Percentiles rank a stretch among this genome's conserved stretches.
Evolutionary conservation across 768 basidiomycete species (phyloP).

Genomic region (Boletus rufocinnamomeus): DNA sequence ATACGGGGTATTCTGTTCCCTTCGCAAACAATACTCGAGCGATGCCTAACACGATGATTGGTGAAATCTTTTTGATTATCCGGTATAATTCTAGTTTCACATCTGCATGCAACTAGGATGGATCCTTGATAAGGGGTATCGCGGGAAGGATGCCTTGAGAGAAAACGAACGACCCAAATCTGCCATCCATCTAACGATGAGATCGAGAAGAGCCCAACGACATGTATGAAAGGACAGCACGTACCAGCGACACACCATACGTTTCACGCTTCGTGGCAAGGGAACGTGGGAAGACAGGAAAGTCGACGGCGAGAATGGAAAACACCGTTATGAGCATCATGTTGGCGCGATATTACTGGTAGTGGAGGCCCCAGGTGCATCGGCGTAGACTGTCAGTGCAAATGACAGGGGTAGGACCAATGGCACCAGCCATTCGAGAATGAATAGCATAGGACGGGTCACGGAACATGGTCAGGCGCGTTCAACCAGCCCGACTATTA

Average conservation of each 20-base stretch:
- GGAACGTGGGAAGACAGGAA: slow-evolving; percentile 83
- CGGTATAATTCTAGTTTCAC: slow-evolving; percentile 51
- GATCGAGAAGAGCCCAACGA: background rate
- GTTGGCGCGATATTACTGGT: slow-evolving; percentile 71
- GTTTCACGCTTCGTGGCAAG: slow-evolving; percentile 95
- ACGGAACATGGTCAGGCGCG: slow-evolving; percentile 46
- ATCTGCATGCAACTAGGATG: slow-evolving; percentile 50
- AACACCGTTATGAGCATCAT: slow-evolving; percentile 94
- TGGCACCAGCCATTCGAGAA: slow-evolving; percentile 59
- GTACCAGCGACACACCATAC: slow-evolving; percentile 90
- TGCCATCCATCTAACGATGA: slow-evolving; percentile 85
- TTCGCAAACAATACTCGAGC: slow-evolving; percentile 85
- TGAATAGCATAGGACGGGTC: slow-evolving; percentile 40
- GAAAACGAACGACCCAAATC: slow-evolving; percentile 97
- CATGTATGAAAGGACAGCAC: slow-evolving; percentile 22
- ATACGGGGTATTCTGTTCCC: slow-evolving; percentile 89
- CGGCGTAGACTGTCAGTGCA: slow-evolving; percentile 75
- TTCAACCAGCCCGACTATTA: slow-evolving; percentile 62
- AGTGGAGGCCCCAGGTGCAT: slow-evolving; percentile 41
- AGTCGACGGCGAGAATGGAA: slow-evolving; percentile 95
- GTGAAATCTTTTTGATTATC: slow-evolving; percentile 59
- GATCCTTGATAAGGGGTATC: slow-evolving; percentile 71
- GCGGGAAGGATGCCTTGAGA: slow-evolving; percentile 92
- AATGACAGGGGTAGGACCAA: slow-evolving; percentile 79
- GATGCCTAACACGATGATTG: slow-evolving; percentile 72